Percentiles rank a stretch among this genome's conserved stretches.
Evolutionary conservation across 2,329 filamentous ascomycete genomes (phyloP).

Genomic region (Microcera coccophila): DNA sequence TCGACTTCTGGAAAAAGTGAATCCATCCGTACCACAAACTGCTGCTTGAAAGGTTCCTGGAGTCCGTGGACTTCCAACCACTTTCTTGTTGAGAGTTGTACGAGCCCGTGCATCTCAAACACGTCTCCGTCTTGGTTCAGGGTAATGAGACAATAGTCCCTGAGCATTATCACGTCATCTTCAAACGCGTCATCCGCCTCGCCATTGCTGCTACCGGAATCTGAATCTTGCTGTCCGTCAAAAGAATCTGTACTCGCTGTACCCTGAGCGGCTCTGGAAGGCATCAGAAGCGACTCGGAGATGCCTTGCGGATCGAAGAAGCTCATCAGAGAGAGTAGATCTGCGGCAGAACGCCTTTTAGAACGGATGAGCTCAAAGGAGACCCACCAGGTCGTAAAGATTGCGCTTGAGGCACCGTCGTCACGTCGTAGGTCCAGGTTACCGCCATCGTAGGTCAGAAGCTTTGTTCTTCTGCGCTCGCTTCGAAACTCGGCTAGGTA

Average conservation of each 20-base stretch:
- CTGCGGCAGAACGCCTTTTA: constrained; percentile 1
- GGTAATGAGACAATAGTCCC: constrained; percentile 25
- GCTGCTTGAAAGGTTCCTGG: neutral
- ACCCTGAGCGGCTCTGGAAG: neutral
- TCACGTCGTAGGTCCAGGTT: constrained; percentile 2
- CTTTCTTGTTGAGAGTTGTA: constrained; percentile 31
- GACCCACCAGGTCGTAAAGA: constrained; percentile 38
- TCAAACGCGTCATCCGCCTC: constrained; percentile 32
- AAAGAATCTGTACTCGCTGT: neutral
- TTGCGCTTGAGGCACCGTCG: constrained; percentile 22
- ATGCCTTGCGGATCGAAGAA: constrained; percentile 6
- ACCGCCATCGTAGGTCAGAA: neutral
- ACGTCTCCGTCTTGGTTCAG: constrained; percentile 20
- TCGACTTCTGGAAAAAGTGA: constrained; percentile 1
- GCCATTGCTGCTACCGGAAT: constrained; percentile 4
- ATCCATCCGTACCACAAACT: constrained; percentile 12
- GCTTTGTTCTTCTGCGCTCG: neutral
- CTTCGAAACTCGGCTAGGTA: constrained; percentile 3
- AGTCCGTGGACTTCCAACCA: constrained; percentile 21
- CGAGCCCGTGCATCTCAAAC: constrained; percentile 39
- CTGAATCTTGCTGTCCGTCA: neutral
- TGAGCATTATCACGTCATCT: constrained; percentile 29
- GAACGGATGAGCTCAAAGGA: constrained; percentile 39
- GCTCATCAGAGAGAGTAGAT: constrained; percentile 8
- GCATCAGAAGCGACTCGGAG: neutral